Conservation (phyloP, 768 basidiomycete species). For the Kwoniella sp. region DNA sequence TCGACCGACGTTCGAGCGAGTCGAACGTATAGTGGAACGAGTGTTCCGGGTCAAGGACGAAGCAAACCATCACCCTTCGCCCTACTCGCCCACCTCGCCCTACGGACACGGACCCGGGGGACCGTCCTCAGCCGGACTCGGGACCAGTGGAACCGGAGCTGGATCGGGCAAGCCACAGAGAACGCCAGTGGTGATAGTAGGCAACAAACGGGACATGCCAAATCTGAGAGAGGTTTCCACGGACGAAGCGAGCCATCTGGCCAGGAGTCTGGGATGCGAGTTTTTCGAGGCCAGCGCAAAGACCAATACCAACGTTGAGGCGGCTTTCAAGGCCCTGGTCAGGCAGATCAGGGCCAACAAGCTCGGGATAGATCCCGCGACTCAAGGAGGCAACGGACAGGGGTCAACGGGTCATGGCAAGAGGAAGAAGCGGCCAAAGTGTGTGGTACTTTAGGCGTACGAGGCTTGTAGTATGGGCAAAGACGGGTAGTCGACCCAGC, state of each 20-base stretch:
- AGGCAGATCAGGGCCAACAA: slow-evolving; percentile 38
- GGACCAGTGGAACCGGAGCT: background rate
- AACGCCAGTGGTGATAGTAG: slow-evolving; percentile 88
- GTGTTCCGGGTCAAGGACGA: slow-evolving; percentile 79
- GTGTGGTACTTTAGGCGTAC: slow-evolving; percentile 35
- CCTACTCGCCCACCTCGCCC: slow-evolving; percentile 5
- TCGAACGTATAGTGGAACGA: slow-evolving; percentile 83
- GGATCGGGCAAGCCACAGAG: background rate
- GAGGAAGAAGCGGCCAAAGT: slow-evolving; percentile 64
- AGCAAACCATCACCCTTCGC: slow-evolving; percentile 12
- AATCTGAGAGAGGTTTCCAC: slow-evolving; percentile 83
- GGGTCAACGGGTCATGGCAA: slow-evolving; percentile 45
- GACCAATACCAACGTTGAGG: slow-evolving; percentile 85
- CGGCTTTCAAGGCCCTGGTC: slow-evolving; percentile 81
- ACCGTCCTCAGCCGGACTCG: background rate
- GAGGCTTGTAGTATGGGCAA: background rate
- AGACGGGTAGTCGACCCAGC: background rate
- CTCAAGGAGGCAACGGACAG: slow-evolving; percentile 52
- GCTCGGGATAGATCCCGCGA: slow-evolving; percentile 18
- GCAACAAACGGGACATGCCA: slow-evolving; percentile 93
- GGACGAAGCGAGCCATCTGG: slow-evolving; percentile 79
- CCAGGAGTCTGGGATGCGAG: slow-evolving; percentile 79
- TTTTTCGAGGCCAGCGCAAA: slow-evolving; percentile 97
- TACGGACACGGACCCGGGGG: background rate
- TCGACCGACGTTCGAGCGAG: slow-evolving; percentile 82